Evolutionary conservation across 805 yeast species (phyloP).

Genomic region (Vanderwaltozyma yarrowii): DNA sequence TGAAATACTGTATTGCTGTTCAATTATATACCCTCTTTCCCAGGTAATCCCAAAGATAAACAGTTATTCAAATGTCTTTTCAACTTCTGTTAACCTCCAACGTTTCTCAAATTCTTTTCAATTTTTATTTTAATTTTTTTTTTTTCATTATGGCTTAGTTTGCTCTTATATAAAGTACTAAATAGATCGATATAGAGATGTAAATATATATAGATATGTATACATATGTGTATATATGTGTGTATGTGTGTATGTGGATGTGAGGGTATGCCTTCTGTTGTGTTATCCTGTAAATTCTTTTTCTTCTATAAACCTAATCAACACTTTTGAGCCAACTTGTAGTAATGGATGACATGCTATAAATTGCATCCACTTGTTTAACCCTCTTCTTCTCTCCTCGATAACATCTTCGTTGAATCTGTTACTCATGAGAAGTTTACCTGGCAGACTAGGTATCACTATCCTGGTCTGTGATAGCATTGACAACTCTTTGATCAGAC

Average conservation of each 20-base stretch:
- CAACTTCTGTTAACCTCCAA: too few species aligned
- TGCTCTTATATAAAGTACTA: too few species aligned
- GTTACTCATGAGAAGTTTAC: conserved; percentile 63
- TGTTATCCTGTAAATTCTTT: conserved; percentile 35
- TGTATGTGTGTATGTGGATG: background rate
- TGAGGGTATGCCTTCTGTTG: background rate
- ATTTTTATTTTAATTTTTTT: too few species aligned
- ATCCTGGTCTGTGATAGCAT: conserved; percentile 39
- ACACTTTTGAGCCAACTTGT: conserved; percentile 74
- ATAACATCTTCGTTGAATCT: conserved; percentile 76
- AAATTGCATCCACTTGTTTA: conserved; percentile 64
- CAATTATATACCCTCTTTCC: too few species aligned
- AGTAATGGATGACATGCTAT: conserved; percentile 91
- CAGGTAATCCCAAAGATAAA: too few species aligned
- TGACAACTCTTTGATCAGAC: conserved; percentile 64
- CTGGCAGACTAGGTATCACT: conserved; percentile 79
- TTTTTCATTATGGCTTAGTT: too few species aligned
- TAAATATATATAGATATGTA: too few species aligned
- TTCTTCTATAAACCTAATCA: conserved; percentile 79
- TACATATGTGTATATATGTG: too few species aligned
- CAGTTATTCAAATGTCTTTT: too few species aligned
- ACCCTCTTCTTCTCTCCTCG: conserved; percentile 71
- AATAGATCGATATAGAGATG: too few species aligned
- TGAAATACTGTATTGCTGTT: too few species aligned
- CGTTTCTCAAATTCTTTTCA: too few species aligned